Evolutionary conservation across 163 green algal species (phyloP).

Genomic region (Picocystis sp.): DNA sequence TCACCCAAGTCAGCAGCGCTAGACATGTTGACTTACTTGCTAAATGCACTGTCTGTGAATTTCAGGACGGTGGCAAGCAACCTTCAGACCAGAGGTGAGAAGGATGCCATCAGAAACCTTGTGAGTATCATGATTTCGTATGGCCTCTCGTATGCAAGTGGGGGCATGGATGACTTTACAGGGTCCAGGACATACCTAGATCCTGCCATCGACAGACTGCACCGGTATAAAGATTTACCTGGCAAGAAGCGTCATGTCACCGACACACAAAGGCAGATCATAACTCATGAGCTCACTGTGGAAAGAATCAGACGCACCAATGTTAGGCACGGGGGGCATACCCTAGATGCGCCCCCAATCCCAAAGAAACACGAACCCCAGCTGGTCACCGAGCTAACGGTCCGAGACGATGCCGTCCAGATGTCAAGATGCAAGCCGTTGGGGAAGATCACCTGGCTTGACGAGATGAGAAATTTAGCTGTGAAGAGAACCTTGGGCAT

Average conservation of each 20-base stretch:
- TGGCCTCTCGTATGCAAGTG: conserved; percentile 1
- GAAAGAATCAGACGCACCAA: not conserved
- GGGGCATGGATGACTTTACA: not conserved
- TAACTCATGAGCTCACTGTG: conserved; percentile 2
- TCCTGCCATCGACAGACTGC: conserved; percentile 4
- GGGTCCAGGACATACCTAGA: conserved; percentile 2
- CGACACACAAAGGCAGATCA: conserved; percentile 4
- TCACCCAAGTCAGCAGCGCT: not conserved
- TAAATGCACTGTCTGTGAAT: not conserved
- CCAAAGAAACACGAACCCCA: not conserved
- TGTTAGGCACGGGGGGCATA: not conserved
- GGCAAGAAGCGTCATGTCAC: conserved; percentile 1
- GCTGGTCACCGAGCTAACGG: not conserved
- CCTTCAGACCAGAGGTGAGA: not conserved
- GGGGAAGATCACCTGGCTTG: not conserved
- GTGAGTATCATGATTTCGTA: conserved; percentile 5
- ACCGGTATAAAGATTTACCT: conserved; percentile 2
- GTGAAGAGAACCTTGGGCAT: not conserved
- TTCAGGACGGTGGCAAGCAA: conserved; percentile 3
- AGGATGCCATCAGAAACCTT: conserved; percentile 1
- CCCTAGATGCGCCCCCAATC: not conserved
- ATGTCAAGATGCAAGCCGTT: not conserved
- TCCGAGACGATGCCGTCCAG: not conserved
- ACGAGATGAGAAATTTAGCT: conserved; percentile 1
- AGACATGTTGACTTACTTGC: conserved; percentile 3